These are phyloP conservation scores for Tylopilus sp. DNA, from an alignment of 1,284 basidiomycete species.

Conservation along the genomic window DNA sequence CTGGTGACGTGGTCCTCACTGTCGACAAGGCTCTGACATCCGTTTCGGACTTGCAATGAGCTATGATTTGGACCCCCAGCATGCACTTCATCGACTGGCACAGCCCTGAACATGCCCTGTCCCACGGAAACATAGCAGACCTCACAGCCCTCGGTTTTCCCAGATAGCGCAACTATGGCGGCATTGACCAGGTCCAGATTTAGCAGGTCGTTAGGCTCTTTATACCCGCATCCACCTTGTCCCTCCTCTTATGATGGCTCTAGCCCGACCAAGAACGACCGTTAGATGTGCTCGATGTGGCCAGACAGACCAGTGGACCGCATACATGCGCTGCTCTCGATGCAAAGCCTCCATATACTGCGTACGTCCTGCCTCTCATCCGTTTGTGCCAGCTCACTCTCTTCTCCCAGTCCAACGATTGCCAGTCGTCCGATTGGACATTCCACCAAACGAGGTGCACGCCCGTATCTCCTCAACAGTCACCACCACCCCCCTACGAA, in stretches of 20 bases:
- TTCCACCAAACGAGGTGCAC: conserved; percentile 17
- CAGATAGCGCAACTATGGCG: background rate
- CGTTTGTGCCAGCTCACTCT: background rate
- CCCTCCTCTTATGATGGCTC: background rate
- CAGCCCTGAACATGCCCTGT: too few relatives aligned
- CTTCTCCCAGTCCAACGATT: conserved; percentile 23
- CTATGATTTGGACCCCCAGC: too few relatives aligned
- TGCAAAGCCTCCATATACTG: conserved; percentile 26
- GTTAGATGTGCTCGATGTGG: conserved; percentile 13
- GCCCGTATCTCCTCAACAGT: background rate
- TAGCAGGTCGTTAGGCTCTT: background rate
- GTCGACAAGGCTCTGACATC: too few relatives aligned
- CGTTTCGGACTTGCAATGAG: too few relatives aligned
- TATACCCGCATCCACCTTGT: background rate
- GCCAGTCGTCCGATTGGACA: conserved; percentile 24
- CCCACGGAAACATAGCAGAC: too few relatives aligned
- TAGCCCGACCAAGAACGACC: background rate
- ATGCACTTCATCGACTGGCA: too few relatives aligned
- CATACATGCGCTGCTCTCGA: conserved; percentile 29
- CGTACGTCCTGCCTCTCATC: conserved; percentile 10
- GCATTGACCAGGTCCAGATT: background rate
- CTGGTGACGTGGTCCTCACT: too few relatives aligned
- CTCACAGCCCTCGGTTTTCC: too few relatives aligned
- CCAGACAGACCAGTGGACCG: conserved; percentile 14
- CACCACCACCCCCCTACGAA: background rate